Evolutionary conservation across 176 grass and related monocot genomes (phyloP).

Genomic region (Oryza brachyantha): DNA sequence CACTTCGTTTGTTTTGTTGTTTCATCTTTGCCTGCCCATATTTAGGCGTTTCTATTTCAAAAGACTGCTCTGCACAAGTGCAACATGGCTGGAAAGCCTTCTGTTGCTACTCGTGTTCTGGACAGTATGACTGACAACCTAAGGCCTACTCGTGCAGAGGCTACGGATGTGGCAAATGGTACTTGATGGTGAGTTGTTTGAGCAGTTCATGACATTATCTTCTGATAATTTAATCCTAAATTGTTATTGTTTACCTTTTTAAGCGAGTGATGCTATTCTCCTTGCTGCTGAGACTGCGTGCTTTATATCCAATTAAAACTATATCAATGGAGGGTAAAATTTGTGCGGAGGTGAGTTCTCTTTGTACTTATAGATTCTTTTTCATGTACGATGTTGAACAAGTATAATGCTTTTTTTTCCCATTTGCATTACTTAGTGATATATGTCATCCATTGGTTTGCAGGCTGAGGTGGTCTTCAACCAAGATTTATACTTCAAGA

Average conservation of each 20-base stretch:
- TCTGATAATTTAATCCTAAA: constrained; percentile 6
- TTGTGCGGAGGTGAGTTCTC: constrained; percentile 78
- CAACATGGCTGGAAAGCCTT: constrained; percentile 97
- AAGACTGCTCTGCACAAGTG: constrained; percentile 97
- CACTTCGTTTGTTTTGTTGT: no score
- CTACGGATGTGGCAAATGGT: constrained; percentile 99
- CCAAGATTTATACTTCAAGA: constrained; percentile 96
- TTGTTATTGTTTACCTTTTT: constrained; percentile 11
- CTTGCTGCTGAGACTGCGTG: constrained; percentile 97
- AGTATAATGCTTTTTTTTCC: background rate
- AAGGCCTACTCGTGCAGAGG: constrained; percentile 92
- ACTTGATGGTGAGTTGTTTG: constrained; percentile 76
- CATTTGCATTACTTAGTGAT: background rate
- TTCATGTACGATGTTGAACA: background rate
- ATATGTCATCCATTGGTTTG: constrained; percentile 20
- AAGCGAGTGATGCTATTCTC: constrained; percentile 99
- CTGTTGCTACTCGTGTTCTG: constrained; percentile 93
- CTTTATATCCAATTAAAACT: constrained; percentile 93
- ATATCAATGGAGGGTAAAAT: constrained; percentile 91
- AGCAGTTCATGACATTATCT: background rate
- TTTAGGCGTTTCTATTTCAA: constrained; percentile 94
- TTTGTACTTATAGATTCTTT: background rate
- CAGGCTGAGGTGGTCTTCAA: constrained; percentile 99
- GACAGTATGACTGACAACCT: constrained; percentile 99
- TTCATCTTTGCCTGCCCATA: no score